Conservation (phyloP, 441 rosid species). For the Melastoma candidum region DNA sequence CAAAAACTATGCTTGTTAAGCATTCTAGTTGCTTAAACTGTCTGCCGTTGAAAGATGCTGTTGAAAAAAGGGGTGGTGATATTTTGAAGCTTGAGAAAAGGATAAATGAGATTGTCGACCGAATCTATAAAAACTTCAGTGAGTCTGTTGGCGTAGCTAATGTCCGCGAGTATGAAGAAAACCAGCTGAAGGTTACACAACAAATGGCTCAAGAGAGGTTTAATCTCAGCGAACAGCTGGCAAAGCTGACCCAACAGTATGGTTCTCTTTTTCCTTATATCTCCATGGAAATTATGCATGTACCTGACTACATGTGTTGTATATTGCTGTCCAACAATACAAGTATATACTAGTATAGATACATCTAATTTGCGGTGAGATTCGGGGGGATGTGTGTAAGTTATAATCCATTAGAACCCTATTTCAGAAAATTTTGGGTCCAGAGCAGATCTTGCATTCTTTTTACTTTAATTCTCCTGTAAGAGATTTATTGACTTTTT, state of each 20-base stretch:
- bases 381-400: not conserved
- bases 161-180: slow-evolving; percentile 97
- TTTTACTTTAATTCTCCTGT: not conserved
- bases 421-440: too few relatives aligned
- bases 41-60: slow-evolving; percentile 55
- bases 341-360: too few relatives aligned
- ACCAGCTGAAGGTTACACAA: slow-evolving; percentile 88
- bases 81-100: slow-evolving; percentile 77
- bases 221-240: slow-evolving; percentile 82
- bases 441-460: not conserved
- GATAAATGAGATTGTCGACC: slow-evolving; percentile 88
- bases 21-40: slow-evolving; percentile 13
- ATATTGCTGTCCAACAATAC: too few relatives aligned
- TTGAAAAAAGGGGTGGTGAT: slow-evolving; percentile 53
- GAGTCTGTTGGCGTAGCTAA: slow-evolving; percentile 77
- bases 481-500: too few relatives aligned
- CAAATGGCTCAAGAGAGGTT: slow-evolving; percentile 91
- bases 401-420: not conserved
- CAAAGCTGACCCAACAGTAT: slow-evolving; percentile 97
- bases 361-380: too few relatives aligned
- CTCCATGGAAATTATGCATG: not conserved
- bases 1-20: not conserved
- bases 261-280: slow-evolving; percentile 25
- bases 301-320: too few relatives aligned
- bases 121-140: slow-evolving; percentile 75